Evolutionary conservation across 202 grass and related monocot genomes (phyloP).

Genomic region (Alloteropsis angusta): DNA sequence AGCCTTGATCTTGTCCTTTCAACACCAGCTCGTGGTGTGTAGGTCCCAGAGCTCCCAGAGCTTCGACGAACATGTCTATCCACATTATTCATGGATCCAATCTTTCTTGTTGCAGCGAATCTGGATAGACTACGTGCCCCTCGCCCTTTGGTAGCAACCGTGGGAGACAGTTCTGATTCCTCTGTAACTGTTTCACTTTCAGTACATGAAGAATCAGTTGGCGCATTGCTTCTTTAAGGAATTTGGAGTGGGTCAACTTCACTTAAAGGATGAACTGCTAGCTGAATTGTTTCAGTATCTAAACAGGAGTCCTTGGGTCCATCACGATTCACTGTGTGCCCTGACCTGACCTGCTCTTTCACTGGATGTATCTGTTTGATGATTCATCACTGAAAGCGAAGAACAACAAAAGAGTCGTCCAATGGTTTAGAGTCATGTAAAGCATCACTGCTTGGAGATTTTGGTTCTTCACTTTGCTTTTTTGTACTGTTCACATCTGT

Average conservation of each 20-base stretch:
- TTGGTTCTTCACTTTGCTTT: constrained; percentile 17
- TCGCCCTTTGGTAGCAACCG: constrained; percentile 16
- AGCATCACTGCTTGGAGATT: neutral
- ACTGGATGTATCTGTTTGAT: constrained; percentile 12
- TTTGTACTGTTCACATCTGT: constrained; percentile 2
- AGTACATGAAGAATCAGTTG: constrained; percentile 1
- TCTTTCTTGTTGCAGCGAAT: constrained; percentile 28
- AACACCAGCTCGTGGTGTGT: constrained; percentile 38
- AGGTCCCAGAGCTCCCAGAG: constrained; percentile 7
- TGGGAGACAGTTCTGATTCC: constrained; percentile 24
- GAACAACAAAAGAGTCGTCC: constrained; percentile 22
- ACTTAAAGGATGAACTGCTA: constrained; percentile 13
- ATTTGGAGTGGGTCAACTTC: constrained; percentile 39
- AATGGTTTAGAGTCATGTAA: neutral
- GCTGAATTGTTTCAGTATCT: constrained; percentile 17
- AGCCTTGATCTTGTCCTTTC: constrained; percentile 52
- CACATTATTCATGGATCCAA: constrained; percentile 34
- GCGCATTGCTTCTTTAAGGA: constrained; percentile 26
- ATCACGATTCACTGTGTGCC: neutral
- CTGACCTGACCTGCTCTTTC: neutral
- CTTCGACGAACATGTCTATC: constrained; percentile 30
- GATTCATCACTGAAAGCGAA: neutral
- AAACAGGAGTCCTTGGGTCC: constrained; percentile 5
- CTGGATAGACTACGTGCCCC: constrained; percentile 7
- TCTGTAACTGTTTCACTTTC: constrained; percentile 8